phyloP scores from a whole-genome alignment of 1,139 yeast genomes.

The Pichia norvegensis region DNA sequence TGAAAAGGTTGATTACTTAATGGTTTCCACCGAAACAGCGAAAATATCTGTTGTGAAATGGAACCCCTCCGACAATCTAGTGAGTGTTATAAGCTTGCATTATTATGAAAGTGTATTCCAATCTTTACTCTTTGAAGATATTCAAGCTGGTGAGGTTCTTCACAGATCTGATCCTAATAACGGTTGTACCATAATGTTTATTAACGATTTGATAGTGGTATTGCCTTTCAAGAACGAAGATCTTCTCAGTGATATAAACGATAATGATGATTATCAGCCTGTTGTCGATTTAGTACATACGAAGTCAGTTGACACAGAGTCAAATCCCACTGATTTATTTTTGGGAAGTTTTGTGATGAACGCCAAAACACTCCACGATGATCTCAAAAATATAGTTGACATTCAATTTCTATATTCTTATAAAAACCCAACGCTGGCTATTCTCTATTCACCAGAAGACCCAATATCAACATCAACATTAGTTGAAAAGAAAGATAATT shows the following conservation, averaged over 20 bases:
- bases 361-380: constrained; percentile 49
- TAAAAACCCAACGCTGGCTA: constrained; percentile 72
- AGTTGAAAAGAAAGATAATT: constrained; percentile 54
- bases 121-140: constrained; percentile 41
- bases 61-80: constrained; percentile 45
- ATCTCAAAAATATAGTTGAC: constrained; percentile 57
- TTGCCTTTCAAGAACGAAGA: constrained; percentile 56
- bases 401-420: constrained; percentile 64
- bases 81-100: constrained; percentile 75
- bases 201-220: constrained; percentile 66
- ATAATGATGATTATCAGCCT: constrained; percentile 26
- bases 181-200: constrained; percentile 56
- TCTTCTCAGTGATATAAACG: constrained; percentile 36
- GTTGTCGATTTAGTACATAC: not conserved
- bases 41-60: constrained; percentile 72
- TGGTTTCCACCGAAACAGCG: constrained; percentile 66
- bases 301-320: not conserved
- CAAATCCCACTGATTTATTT: constrained; percentile 29
- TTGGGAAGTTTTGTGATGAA: constrained; percentile 50
- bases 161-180: constrained; percentile 61
- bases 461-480: constrained; percentile 75
- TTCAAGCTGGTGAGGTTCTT: constrained; percentile 36
- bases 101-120: constrained; percentile 69
- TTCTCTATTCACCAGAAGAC: constrained; percentile 50
- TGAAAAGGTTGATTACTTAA: constrained; percentile 48